Evolutionary conservation across 2,329 filamentous ascomycete genomes (phyloP).

Genomic region (Monosporascus sp.): DNA sequence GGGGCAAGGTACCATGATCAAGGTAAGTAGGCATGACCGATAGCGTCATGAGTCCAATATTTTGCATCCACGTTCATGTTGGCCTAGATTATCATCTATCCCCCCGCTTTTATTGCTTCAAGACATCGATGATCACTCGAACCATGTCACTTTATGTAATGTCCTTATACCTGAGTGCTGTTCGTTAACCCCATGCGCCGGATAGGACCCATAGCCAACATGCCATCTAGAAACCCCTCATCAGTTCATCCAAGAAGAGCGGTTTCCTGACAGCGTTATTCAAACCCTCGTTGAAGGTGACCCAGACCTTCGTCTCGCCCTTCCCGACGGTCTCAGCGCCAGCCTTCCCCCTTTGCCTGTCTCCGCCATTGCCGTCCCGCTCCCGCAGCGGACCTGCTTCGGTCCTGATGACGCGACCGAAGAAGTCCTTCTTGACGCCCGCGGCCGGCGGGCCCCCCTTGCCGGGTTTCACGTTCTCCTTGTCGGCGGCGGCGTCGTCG

Average conservation of each 20-base stretch:
- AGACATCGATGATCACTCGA: too few species aligned
- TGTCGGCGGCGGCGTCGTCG: conserved; percentile 18
- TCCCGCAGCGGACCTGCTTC: conserved; percentile 27
- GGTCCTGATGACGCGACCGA: conserved; percentile 30
- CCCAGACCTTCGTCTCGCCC: conserved; percentile 59
- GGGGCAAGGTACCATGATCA: too few species aligned
- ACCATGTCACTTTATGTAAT: too few species aligned
- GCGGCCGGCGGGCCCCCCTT: conserved; percentile 25
- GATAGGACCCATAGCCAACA: too few species aligned
- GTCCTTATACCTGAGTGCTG: too few species aligned
- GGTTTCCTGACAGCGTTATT: conserved; percentile 75
- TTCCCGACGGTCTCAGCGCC: conserved; percentile 21
- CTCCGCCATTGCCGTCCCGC: conserved; percentile 30
- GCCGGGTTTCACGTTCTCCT: conserved; percentile 29
- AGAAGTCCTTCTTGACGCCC: conserved; percentile 35
- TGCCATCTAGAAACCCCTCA: conserved; percentile 45
- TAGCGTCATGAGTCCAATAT: too few species aligned
- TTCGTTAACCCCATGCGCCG: too few species aligned
- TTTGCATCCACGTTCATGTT: too few species aligned
- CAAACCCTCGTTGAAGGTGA: conserved; percentile 71
- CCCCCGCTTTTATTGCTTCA: too few species aligned
- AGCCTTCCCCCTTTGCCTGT: conserved; percentile 21
- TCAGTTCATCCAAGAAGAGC: conserved; percentile 63
- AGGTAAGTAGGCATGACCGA: too few species aligned
- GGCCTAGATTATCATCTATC: too few species aligned